Evolutionary conservation across 83 land plant species (phyloP).

Genomic region (Thuja plicata): DNA sequence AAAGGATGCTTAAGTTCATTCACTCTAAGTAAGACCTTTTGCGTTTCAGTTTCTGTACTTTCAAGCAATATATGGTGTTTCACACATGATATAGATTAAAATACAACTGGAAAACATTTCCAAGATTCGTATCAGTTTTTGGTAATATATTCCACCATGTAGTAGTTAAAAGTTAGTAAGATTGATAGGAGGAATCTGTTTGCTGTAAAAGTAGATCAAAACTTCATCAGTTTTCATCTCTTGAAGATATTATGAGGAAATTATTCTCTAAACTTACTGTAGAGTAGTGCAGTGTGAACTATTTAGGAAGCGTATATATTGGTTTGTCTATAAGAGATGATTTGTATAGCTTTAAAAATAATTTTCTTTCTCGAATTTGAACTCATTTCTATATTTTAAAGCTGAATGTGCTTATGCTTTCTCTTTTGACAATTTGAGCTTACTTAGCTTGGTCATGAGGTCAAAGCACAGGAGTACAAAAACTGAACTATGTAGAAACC

Average conservation of each 20-base stretch:
- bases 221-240: neutral
- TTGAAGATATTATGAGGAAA: neutral
- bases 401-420: neutral
- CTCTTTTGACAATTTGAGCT: neutral
- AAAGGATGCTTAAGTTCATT: neutral
- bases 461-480: neutral
- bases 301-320: neutral
- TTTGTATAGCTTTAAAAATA: neutral
- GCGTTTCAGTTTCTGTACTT: no score
- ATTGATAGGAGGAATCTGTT: neutral
- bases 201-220: neutral
- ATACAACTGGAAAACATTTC: neutral
- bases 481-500: no score
- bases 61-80: no score
- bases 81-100: neutral
- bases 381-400: neutral
- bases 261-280: neutral
- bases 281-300: neutral
- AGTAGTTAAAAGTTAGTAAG: neutral
- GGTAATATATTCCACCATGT: neutral
- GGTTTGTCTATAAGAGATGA: neutral
- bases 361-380: neutral
- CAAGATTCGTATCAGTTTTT: neutral
- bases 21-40: neutral
- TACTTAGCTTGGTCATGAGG: neutral